Conservation (phyloP, 2,329 filamentous ascomycete species). For the Truncatella angustata region DNA sequence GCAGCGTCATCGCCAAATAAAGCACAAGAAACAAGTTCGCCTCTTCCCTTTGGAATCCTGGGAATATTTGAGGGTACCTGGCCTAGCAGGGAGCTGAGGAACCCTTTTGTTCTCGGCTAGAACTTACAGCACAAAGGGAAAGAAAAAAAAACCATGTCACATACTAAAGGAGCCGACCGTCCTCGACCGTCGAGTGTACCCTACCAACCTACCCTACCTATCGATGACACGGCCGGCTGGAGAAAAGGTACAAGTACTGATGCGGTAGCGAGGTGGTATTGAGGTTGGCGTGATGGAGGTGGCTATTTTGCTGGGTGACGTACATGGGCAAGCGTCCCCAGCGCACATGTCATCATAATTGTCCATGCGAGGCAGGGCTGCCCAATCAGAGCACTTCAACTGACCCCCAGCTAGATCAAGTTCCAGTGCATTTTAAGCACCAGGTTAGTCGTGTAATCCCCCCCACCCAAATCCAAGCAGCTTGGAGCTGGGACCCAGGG, state of each 20-base stretch:
- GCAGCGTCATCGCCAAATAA: background rate
- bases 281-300: background rate
- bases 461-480: too few species aligned
- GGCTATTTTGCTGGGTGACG: conserved; percentile 6
- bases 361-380: conserved; percentile 6
- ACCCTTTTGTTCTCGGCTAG: too few species aligned
- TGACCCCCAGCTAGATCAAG: background rate
- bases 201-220: too few species aligned
- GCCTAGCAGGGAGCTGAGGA: too few species aligned
- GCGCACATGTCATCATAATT: conserved; percentile 9
- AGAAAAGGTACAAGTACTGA: background rate
- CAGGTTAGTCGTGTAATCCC: too few species aligned
- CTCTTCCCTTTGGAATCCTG: conserved; percentile 1
- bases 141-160: too few species aligned
- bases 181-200: too few species aligned
- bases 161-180: too few species aligned
- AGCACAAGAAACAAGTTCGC: background rate
- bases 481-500: too few species aligned
- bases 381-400: background rate
- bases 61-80: too few species aligned
- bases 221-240: background rate
- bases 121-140: too few species aligned
- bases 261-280: background rate
- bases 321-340: background rate
- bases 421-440: too few species aligned